Conservation (phyloP, 2,329 filamentous ascomycete species). For the Sclerotinia minor region DNA sequence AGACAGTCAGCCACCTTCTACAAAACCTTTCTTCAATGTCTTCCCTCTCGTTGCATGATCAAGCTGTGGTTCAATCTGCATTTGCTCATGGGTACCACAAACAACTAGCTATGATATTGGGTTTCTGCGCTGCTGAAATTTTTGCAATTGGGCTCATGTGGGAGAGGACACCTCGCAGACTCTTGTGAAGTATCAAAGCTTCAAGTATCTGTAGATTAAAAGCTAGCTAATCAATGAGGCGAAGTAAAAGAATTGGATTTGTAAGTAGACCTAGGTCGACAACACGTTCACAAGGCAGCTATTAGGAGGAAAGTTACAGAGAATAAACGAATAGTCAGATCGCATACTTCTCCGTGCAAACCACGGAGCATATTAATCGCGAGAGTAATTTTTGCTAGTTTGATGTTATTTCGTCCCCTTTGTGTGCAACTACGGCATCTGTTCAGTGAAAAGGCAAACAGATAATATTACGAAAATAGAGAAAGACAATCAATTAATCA, state of each 20-base stretch:
- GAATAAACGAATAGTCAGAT: neutral
- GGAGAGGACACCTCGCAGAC: neutral
- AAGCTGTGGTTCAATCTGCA: neutral
- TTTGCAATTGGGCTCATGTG: neutral
- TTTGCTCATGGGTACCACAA: neutral
- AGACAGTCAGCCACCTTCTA: neutral
- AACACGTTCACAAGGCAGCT: neutral
- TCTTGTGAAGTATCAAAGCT: neutral
- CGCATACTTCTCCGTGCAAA: neutral
- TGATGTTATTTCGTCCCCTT: too few species aligned
- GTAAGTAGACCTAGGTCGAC: neutral
- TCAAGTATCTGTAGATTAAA: neutral
- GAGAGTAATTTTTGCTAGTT: too few species aligned
- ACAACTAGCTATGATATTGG: neutral
- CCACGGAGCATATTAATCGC: too few species aligned
- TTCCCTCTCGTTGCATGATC: neutral
- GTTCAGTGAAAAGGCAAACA: too few species aligned
- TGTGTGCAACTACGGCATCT: too few species aligned
- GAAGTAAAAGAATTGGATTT: neutral
- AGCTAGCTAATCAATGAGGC: neutral
- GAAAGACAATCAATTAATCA: too few species aligned
- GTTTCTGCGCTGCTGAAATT: neutral
- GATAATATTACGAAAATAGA: too few species aligned
- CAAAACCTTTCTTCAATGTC: neutral
- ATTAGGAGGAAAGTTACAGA: neutral